Conservation (phyloP, 2,329 filamentous ascomycete genomes). For the Coniochaeta sp. region DNA sequence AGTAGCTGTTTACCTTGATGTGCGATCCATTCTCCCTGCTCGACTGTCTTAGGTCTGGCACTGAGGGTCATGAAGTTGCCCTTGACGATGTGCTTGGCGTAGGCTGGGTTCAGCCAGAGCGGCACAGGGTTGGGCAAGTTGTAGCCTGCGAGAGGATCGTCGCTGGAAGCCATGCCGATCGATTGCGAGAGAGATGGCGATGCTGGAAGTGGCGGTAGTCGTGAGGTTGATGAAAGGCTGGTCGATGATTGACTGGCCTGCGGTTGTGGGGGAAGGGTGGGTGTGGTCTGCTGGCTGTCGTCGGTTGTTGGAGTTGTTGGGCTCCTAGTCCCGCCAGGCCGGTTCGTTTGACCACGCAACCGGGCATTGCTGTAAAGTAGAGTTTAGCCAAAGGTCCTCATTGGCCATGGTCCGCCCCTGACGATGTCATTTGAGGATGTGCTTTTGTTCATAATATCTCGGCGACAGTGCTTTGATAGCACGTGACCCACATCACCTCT, state of each 20-base stretch:
- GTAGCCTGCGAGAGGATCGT: slow-evolving; percentile 22
- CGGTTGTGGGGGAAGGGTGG: slow-evolving; percentile 3
- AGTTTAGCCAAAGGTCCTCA: not conserved
- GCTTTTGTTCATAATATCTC: no score
- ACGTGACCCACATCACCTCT: no score
- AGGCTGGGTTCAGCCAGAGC: slow-evolving; percentile 59
- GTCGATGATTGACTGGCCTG: slow-evolving; percentile 16
- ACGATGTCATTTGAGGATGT: no score
- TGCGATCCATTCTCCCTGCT: slow-evolving; percentile 80
- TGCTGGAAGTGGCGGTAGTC: slow-evolving; percentile 15
- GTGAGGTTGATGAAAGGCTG: slow-evolving; percentile 8
- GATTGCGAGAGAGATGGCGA: slow-evolving; percentile 18
- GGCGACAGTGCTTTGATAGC: no score
- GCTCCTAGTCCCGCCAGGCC: slow-evolving; percentile 12
- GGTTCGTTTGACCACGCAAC: slow-evolving; percentile 17
- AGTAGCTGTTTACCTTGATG: slow-evolving; percentile 60
- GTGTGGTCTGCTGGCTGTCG: slow-evolving; percentile 13
- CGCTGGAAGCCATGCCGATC: slow-evolving; percentile 19
- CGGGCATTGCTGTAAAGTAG: slow-evolving; percentile 16
- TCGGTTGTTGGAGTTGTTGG: slow-evolving; percentile 14
- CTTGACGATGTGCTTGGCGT: slow-evolving; percentile 74
- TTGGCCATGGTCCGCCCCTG: not conserved
- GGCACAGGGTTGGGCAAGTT: slow-evolving; percentile 36
- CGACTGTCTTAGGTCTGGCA: slow-evolving; percentile 75
- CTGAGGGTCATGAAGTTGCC: slow-evolving; percentile 88